phyloP scores from a whole-genome alignment of 176 grass and related monocot genomes.

The Urochloa ruziziensis region DNA sequence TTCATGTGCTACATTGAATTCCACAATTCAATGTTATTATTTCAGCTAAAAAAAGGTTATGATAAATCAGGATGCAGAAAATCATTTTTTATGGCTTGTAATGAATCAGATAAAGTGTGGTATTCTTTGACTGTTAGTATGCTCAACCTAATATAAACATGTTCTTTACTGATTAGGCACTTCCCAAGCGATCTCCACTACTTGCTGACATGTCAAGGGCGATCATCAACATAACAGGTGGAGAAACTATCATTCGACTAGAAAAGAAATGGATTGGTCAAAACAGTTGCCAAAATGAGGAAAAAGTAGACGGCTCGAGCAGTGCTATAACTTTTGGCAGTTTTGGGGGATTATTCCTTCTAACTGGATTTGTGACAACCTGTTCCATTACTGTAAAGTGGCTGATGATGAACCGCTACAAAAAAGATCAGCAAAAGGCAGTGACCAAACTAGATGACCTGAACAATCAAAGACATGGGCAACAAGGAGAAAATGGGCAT shows the following conservation, averaged over 20 bases:
- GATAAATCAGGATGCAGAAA: not conserved
- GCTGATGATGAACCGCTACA: not conserved
- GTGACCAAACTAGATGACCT: not conserved
- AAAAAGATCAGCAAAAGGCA: not conserved
- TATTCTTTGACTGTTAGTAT: not conserved
- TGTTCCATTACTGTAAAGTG: constrained; percentile 15
- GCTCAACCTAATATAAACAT: not conserved
- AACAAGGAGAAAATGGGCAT: not conserved
- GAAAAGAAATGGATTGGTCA: constrained; percentile 55
- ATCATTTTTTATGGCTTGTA: not conserved
- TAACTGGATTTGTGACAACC: not conserved
- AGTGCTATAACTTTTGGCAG: not conserved
- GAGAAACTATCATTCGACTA: constrained; percentile 42
- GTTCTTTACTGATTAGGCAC: constrained; percentile 13
- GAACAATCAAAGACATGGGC: not conserved
- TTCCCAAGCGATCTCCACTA: constrained; percentile 44
- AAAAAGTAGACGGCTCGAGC: not conserved
- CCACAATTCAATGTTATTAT: not conserved
- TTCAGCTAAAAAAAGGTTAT: not conserved
- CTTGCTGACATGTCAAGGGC: constrained; percentile 53
- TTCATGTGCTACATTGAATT: not conserved
- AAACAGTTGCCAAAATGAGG: constrained; percentile 12
- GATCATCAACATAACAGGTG: constrained; percentile 66
- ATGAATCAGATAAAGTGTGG: not conserved
- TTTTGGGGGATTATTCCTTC: not conserved